Conservation (phyloP, 2,329 filamentous ascomycete genomes). For the Colletotrichum destructivum region DNA sequence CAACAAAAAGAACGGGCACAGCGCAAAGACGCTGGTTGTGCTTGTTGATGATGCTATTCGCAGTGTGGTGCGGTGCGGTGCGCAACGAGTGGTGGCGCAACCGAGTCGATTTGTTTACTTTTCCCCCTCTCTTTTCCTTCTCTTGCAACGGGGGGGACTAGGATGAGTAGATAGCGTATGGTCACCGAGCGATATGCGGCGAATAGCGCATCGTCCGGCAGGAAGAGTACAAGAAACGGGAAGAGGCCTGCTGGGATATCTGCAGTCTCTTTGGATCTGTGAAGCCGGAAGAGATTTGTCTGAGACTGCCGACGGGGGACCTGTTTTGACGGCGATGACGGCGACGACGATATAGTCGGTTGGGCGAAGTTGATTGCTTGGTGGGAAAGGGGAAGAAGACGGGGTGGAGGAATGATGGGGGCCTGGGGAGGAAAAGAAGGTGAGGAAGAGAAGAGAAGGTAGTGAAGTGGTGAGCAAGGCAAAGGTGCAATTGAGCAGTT, state of each 20-base stretch:
- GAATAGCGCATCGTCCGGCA: constrained; percentile 33
- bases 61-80: constrained; percentile 19
- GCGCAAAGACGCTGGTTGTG: constrained; percentile 30
- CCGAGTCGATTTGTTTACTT: constrained; percentile 33
- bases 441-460: neutral
- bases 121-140: neutral
- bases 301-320: constrained; percentile 30
- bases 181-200: constrained; percentile 35
- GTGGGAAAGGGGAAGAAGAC: neutral
- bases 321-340: neutral
- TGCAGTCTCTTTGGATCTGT: constrained; percentile 38
- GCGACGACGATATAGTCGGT: neutral
- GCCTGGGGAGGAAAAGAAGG: neutral
- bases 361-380: neutral
- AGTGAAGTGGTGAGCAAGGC: no score
- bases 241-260: neutral
- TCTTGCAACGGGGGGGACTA: neutral
- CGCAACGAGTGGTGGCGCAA: neutral
- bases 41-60: constrained; percentile 41
- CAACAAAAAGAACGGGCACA: constrained; percentile 29
- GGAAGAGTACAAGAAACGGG: neutral
- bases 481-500: neutral
- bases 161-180: constrained; percentile 9
- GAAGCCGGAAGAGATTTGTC: constrained; percentile 26
- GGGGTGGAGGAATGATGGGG: neutral